Base-by-base conservation (phyloP, 352 stramenopile species). In the Globisporangium emineosum region DNA sequence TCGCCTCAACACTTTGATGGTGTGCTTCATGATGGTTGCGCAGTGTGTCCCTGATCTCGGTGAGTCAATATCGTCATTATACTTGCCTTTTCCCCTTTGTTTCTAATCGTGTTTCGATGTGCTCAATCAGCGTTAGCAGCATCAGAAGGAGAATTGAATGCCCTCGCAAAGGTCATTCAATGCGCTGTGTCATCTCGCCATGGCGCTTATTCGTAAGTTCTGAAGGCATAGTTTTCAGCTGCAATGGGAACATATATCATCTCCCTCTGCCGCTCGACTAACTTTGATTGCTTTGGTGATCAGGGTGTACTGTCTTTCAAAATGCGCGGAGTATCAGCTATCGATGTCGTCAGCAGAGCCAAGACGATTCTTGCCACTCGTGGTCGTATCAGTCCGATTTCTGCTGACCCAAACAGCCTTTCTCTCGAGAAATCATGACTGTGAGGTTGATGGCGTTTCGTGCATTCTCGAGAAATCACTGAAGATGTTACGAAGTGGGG, bases 1-100 rank as follows among this genome's bases (percentile, higher is more conserved):
- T 64, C 76, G 78, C 2, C 56, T 83, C 1, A 80, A 77, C 52
- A 82, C 66, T 19, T 43, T 88, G 23, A 43, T 81, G 17, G 59
- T 70, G 23, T 88, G 78, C 23, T 89, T 87, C 65, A 72, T 87
- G 69, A 76, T 89, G 73, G 72, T 89, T 15, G 74, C 78, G 9
- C 68, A 76, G 32, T 79, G 67, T 37, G 76, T 83, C 52, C 72
- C 77, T 37, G 63, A 77, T 29, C 55, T 87, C 17, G 77, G 79
- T 87, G 56, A 29, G 77, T 75, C 30, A 25, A 23, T 43, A 15
- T 21, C 30, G 15, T 5, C 3, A 29, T 57, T 9, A 4, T 7
- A 19, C 9, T 27, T 32, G 25, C n/a, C 23, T 13, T 23, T 25
- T 27, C 27, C n/a, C n/a, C 37, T 40, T 30, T 56, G 12, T 27